These are phyloP conservation scores for Pyrenochaeta sp. DNA, from an alignment of 2,329 filamentous ascomycete genomes.

Conservation along the genomic window DNA sequence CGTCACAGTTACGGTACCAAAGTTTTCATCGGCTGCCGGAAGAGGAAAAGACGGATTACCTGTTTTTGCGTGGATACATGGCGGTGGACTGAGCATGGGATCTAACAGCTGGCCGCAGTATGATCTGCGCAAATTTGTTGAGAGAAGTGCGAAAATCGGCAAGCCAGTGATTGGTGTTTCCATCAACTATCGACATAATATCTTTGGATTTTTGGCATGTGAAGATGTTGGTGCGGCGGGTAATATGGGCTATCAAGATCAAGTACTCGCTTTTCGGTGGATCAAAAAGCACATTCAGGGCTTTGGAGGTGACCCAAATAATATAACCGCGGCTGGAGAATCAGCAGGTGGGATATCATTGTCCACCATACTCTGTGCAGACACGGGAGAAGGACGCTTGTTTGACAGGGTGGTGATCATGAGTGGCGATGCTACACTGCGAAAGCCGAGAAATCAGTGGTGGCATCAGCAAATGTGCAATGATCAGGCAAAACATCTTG, in stretches of 20 bases:
- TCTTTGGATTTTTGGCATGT: conserved; percentile 53
- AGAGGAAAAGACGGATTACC: conserved; percentile 48
- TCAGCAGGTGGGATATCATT: conserved; percentile 55
- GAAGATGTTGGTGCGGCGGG: conserved; percentile 52
- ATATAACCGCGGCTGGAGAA: conserved; percentile 55
- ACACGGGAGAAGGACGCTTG: conserved; percentile 29
- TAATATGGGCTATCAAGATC: conserved; percentile 47
- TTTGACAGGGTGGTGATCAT: conserved; percentile 42
- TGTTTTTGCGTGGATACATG: conserved; percentile 63
- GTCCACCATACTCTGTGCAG: conserved; percentile 36
- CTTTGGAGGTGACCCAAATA: conserved; percentile 51
- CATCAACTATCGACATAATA: conserved; percentile 46
- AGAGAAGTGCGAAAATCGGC: conserved; percentile 52
- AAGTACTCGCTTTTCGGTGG: conserved; percentile 49
- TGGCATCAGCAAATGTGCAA: conserved; percentile 40
- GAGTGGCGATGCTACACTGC: conserved; percentile 40
- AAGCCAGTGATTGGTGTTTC: conserved; percentile 56
- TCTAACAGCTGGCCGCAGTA: conserved; percentile 64
- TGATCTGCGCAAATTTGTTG: conserved; percentile 55
- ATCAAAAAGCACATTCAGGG: conserved; percentile 48
- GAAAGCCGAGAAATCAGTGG: conserved; percentile 32
- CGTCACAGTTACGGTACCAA: conserved; percentile 45
- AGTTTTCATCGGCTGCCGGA: background rate
- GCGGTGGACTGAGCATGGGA: conserved; percentile 61
- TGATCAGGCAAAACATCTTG: conserved; percentile 31